Evolutionary conservation across 805 yeast genomes (phyloP).

Genomic region (Sugiyamaella lignohabitans): DNA sequence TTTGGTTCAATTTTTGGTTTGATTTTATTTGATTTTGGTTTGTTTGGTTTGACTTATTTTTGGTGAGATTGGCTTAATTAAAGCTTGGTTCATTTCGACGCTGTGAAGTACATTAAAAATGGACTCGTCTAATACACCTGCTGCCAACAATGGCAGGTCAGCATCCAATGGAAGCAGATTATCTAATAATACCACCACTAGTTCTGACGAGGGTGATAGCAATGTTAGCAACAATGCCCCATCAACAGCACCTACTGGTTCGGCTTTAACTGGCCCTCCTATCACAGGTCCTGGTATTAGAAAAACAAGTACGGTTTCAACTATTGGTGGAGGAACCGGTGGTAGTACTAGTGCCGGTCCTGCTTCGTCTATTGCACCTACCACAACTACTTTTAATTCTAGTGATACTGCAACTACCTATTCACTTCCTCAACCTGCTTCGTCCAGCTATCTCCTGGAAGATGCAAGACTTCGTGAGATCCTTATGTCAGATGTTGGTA

Average conservation of each 20-base stretch:
- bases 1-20: too few species aligned
- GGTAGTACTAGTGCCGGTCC: background rate
- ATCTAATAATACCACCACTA: too few species aligned
- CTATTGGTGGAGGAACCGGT: background rate
- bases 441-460: conserved; percentile 21
- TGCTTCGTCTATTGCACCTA: conserved; percentile 40
- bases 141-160: background rate
- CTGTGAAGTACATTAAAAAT: too few species aligned
- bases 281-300: background rate
- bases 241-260: conserved; percentile 1
- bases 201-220: background rate
- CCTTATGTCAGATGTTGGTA: conserved; percentile 43
- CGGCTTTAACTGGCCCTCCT: conserved; percentile 9
- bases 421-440: background rate
- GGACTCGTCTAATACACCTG: background rate
- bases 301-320: too few species aligned
- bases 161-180: background rate
- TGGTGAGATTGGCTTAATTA: too few species aligned
- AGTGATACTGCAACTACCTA: background rate
- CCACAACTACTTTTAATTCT: background rate
- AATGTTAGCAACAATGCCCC: background rate
- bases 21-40: too few species aligned
- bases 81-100: too few species aligned
- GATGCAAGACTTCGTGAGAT: conserved; percentile 32
- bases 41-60: too few species aligned